Evolutionary conservation across 192 early-diverging fungal species (phyloP).

Genomic region (Rhizoclosmatium sp.): DNA sequence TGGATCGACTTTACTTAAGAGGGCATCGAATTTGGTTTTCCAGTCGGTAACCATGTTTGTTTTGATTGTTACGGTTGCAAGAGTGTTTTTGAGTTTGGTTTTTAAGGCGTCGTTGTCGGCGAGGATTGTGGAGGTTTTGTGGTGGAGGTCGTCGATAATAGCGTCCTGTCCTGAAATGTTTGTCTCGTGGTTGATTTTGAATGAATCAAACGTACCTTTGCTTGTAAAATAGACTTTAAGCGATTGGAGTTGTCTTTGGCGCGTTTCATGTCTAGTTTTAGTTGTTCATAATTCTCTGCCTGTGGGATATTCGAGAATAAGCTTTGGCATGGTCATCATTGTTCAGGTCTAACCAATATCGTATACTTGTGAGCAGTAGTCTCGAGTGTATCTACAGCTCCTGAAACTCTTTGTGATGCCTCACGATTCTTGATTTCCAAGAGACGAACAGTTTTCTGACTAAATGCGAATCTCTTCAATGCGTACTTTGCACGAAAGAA

Average conservation of each 20-base stretch:
- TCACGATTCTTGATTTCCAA: neutral
- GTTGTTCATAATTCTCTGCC: slow-evolving; percentile 10
- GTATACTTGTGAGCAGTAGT: slow-evolving; percentile 11
- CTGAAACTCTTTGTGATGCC: neutral
- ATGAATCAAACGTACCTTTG: slow-evolving; percentile 16
- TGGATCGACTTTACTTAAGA: slow-evolving; percentile 13
- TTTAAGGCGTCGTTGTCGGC: neutral
- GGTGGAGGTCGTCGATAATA: slow-evolving; percentile 20
- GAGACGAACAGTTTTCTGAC: neutral
- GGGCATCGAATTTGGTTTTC: slow-evolving; percentile 23
- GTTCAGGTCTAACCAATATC: neutral
- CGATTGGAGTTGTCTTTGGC: slow-evolving; percentile 2
- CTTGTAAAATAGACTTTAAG: slow-evolving; percentile 5
- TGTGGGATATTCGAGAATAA: neutral
- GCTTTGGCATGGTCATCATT: neutral
- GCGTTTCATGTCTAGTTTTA: slow-evolving; percentile 5
- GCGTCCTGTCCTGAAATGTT: neutral
- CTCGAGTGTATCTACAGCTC: slow-evolving; percentile 9
- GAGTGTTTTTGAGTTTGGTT: slow-evolving; percentile 9
- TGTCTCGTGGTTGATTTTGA: neutral
- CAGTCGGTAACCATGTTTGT: slow-evolving; percentile 16
- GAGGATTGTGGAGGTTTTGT: neutral
- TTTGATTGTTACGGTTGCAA: slow-evolving; percentile 9
- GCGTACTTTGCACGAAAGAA: neutral
- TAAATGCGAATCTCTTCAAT: neutral